Conservation (phyloP, 192 early-diverging fungal genomes). For the Backusella westeae region DNA sequence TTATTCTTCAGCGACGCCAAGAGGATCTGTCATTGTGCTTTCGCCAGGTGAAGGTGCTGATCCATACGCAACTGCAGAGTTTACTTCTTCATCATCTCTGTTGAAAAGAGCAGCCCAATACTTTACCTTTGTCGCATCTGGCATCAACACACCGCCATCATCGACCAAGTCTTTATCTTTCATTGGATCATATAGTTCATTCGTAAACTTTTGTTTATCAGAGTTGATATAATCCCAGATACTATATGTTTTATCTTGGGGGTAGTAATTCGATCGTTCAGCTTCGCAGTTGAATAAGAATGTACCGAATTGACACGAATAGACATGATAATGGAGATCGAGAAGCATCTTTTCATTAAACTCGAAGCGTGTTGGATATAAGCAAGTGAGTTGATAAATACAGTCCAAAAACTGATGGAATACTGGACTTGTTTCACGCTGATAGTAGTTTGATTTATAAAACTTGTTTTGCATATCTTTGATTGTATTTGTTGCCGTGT, state of each 20-base stretch:
- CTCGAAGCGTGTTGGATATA: slow-evolving; percentile 90
- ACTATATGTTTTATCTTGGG: slow-evolving; percentile 40
- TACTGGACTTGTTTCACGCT: slow-evolving; percentile 86
- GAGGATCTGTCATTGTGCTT: not conserved
- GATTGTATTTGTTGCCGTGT: slow-evolving; percentile 56
- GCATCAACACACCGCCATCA: slow-evolving; percentile 63
- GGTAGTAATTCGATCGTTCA: slow-evolving; percentile 60
- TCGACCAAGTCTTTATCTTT: slow-evolving; percentile 43
- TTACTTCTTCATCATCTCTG: slow-evolving; percentile 55
- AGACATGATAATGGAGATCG: slow-evolving; percentile 80
- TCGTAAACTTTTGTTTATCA: slow-evolving; percentile 53
- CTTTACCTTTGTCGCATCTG: slow-evolving; percentile 57
- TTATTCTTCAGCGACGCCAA: not conserved
- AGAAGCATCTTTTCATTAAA: slow-evolving; percentile 84
- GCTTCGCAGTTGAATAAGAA: slow-evolving; percentile 90
- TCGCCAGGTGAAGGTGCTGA: not conserved
- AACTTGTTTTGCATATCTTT: slow-evolving; percentile 60
- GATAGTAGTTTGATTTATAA: slow-evolving; percentile 55
- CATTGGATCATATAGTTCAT: slow-evolving; percentile 56
- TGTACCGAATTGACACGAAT: slow-evolving; percentile 92
- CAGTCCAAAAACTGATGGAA: slow-evolving; percentile 99
- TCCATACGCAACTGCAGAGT: slow-evolving; percentile 18
- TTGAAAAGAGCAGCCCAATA: slow-evolving; percentile 78
- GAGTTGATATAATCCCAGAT: slow-evolving; percentile 83
- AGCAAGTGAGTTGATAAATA: slow-evolving; percentile 87